Evolutionary conservation across 2,329 filamentous ascomycete genomes (phyloP).

Genomic region (Pseudogymnoascus sp.): DNA sequence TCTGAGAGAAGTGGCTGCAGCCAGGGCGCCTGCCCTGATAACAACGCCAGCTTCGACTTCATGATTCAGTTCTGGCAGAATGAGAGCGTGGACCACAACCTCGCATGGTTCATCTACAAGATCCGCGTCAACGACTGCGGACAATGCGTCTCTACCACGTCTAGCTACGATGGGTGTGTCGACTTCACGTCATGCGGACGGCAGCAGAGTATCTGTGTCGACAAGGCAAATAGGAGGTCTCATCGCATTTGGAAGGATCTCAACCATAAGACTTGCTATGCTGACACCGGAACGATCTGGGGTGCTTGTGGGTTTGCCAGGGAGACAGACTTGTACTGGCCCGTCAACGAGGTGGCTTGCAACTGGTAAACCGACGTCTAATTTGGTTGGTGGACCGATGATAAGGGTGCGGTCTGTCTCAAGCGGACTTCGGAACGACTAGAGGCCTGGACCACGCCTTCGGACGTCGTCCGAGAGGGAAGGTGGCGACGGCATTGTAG

Average conservation of each 20-base stretch:
- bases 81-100: not conserved
- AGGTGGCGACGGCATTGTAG: too few species aligned
- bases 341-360: too few species aligned
- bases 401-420: too few species aligned
- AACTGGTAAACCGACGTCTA: too few species aligned
- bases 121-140: not conserved
- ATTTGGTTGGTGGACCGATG: too few species aligned
- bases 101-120: not conserved
- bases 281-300: too few species aligned
- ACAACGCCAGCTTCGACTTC: not conserved
- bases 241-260: not conserved
- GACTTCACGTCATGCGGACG: not conserved
- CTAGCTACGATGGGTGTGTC: not conserved
- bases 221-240: not conserved
- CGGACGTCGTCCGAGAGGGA: too few species aligned
- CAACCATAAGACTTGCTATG: not conserved
- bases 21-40: not conserved
- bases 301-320: too few species aligned
- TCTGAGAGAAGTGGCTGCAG: not conserved
- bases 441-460: too few species aligned
- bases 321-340: too few species aligned
- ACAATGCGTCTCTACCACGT: not conserved
- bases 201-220: not conserved
- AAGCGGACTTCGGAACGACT: too few species aligned
- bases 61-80: not conserved